Evolutionary conservation across 179 eudicot species (phyloP).

Genomic region (Spergularia azorica): DNA sequence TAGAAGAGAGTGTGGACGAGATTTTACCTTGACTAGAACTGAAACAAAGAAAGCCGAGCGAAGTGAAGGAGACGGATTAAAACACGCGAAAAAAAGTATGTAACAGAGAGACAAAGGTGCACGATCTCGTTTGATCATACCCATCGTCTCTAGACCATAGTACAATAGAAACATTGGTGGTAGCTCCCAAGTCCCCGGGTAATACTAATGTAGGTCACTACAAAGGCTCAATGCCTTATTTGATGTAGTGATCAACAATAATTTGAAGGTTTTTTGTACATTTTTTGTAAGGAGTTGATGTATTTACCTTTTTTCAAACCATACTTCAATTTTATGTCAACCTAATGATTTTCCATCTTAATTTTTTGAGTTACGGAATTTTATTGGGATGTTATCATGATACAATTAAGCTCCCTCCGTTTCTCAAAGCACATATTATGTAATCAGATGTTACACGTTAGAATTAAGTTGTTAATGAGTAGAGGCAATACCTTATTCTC

Average conservation of each 20-base stretch:
- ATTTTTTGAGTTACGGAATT: not conserved
- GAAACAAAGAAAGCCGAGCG: not conserved
- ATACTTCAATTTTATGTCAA: not conserved
- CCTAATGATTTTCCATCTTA: not conserved
- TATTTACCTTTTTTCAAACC: not conserved
- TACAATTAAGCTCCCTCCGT: not conserved
- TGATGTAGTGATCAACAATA: not conserved
- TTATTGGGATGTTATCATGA: not conserved
- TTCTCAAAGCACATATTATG: too few species aligned
- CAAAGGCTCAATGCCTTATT: not conserved
- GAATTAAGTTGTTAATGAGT: too few species aligned
- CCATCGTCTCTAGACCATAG: not conserved
- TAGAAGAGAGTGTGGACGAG: not conserved
- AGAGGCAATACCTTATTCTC: too few species aligned
- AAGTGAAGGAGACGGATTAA: too few species aligned
- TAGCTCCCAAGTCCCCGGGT: conserved; percentile 8
- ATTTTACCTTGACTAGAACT: not conserved
- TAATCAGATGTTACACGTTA: too few species aligned
- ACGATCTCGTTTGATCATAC: not conserved
- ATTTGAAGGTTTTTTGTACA: not conserved
- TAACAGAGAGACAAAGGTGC: too few species aligned
- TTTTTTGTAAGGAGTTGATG: conserved; percentile 17
- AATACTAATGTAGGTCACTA: conserved; percentile 6
- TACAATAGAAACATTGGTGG: not conserved
- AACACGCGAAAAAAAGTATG: too few species aligned